These are phyloP conservation scores for Fusarium sp. DNA, from an alignment of 2,329 filamentous ascomycete genomes.

Conservation along the genomic window DNA sequence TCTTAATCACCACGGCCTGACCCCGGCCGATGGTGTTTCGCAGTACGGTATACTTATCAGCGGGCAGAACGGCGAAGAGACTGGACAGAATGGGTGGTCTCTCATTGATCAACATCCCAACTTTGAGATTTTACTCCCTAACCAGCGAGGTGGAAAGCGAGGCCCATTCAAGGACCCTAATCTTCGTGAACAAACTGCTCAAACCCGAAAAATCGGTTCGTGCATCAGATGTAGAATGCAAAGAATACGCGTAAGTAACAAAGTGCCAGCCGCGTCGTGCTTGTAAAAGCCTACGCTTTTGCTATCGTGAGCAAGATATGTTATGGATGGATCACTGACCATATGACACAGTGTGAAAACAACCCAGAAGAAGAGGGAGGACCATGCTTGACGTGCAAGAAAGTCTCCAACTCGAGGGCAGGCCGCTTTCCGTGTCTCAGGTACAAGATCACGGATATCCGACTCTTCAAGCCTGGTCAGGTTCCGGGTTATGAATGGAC, in stretches of 20 bases:
- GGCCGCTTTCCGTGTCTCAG: conserved; percentile 67
- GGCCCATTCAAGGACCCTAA: conserved; percentile 66
- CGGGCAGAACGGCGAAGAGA: conserved; percentile 21
- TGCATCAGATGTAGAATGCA: conserved; percentile 72
- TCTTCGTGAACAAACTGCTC: conserved; percentile 64
- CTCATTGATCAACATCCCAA: conserved; percentile 42
- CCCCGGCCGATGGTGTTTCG: conserved; percentile 20
- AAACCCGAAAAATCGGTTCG: conserved; percentile 67
- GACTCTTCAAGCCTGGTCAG: conserved; percentile 67
- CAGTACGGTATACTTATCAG: conserved; percentile 34
- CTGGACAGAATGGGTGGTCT: conserved; percentile 29
- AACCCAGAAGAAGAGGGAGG: conserved; percentile 60
- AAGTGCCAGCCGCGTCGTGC: not conserved
- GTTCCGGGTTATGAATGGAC: conserved; percentile 71
- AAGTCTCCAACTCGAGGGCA: conserved; percentile 61
- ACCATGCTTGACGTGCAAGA: conserved; percentile 65
- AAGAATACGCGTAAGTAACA: conserved; percentile 65
- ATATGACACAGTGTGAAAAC: conserved; percentile 60
- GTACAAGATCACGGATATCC: conserved; percentile 70
- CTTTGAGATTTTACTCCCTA: conserved; percentile 47
- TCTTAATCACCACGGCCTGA: conserved; percentile 31
- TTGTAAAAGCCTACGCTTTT: not conserved
- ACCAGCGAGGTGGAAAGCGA: conserved; percentile 53
- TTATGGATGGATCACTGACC: conserved; percentile 10
- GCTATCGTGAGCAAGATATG: not conserved